phyloP scores from a whole-genome alignment of 2,329 filamentous ascomycete genomes.

The Chrysoporthe cubensis region DNA sequence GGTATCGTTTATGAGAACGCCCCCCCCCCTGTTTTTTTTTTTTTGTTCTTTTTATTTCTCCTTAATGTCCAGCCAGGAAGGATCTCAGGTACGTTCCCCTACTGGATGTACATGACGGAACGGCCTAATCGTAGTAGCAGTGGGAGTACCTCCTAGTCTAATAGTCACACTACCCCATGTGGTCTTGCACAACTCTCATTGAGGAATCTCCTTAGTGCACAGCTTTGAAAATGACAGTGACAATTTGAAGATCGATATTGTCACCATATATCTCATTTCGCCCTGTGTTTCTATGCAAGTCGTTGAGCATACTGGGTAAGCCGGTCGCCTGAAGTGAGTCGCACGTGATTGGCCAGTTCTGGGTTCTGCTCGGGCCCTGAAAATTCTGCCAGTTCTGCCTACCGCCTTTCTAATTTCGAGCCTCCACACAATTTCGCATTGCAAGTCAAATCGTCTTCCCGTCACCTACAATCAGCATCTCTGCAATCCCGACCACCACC shows the following conservation, averaged over 20 bases:
- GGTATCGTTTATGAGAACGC: not conserved
- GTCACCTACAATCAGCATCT: not conserved
- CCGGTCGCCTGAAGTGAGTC: not conserved
- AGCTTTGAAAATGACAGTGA: not conserved
- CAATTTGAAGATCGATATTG: not conserved
- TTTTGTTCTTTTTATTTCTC: no score
- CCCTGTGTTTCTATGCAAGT: not conserved
- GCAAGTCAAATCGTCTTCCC: conserved; percentile 4
- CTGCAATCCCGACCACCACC: conserved; percentile 2
- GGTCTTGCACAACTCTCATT: not conserved
- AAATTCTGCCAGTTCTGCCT: conserved; percentile 4
- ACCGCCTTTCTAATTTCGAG: conserved; percentile 8
- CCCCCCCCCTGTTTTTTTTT: no score
- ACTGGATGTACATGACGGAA: not conserved
- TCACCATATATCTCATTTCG: not conserved
- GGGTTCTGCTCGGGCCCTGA: not conserved
- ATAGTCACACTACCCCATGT: not conserved
- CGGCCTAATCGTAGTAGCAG: not conserved
- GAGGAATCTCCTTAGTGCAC: not conserved
- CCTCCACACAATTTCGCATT: conserved; percentile 7
- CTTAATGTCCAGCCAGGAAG: not conserved
- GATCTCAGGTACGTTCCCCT: no score
- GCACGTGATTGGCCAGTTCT: conserved; percentile 2
- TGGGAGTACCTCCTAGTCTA: not conserved
- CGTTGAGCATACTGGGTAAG: not conserved